Conservation (phyloP, 2,329 filamentous ascomycete genomes). For the Cercospora brassicicola region DNA sequence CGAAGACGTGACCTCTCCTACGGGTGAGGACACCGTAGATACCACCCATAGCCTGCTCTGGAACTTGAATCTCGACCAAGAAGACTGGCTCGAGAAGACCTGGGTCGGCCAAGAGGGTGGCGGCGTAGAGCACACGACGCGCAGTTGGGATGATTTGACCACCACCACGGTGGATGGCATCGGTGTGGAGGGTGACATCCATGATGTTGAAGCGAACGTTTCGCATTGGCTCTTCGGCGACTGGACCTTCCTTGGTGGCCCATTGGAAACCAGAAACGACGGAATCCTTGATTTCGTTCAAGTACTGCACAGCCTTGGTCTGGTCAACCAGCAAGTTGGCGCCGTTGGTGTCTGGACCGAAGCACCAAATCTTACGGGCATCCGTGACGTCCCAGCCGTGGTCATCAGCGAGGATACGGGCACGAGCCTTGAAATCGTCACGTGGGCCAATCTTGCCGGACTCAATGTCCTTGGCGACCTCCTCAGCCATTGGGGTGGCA, state of each 20-base stretch:
- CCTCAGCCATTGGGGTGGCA: constrained; percentile 87
- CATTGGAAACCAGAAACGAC: constrained; percentile 99
- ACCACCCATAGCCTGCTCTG: constrained; percentile 98
- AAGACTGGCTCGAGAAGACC: constrained; percentile 95
- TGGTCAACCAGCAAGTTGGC: constrained; percentile 99
- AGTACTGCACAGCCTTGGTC: constrained; percentile 99
- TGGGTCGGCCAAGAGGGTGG: constrained; percentile 85
- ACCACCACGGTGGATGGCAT: constrained; percentile 99
- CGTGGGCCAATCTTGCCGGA: constrained; percentile 85
- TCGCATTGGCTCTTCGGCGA: constrained; percentile 98
- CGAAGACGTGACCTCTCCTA: constrained; percentile 97
- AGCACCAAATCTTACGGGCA: constrained; percentile 99
- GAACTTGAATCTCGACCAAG: constrained; percentile 98
- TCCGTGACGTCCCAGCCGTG: constrained; percentile 99
- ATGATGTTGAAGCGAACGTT: constrained; percentile 97
- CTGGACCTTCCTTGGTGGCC: constrained; percentile 94
- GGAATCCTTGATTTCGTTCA: constrained; percentile 99
- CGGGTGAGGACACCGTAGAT: constrained; percentile 99
- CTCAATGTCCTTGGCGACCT: constrained; percentile 88
- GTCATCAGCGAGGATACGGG: constrained; percentile 92
- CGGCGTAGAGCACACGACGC: constrained; percentile 95
- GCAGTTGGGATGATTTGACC: constrained; percentile 98
- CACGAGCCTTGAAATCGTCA: constrained; percentile 99
- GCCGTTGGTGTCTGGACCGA: constrained; percentile 95
- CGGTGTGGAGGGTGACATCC: constrained; percentile 98